Evolutionary conservation across 192 early-diverging fungal genomes (phyloP), one percentile per base, ranked within the genome.

Genomic region (Backusella circina): DNA sequence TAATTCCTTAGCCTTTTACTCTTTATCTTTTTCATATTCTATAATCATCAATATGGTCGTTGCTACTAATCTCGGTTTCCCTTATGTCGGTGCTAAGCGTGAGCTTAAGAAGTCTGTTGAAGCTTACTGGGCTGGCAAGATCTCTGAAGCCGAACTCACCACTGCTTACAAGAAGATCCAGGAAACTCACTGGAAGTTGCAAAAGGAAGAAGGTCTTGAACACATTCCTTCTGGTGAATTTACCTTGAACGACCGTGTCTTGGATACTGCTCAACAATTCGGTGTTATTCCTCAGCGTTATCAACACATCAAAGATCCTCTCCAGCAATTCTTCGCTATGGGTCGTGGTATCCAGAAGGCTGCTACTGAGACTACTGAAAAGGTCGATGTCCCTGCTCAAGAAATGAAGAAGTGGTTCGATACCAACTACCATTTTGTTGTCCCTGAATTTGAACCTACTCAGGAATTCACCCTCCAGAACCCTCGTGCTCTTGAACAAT

Each of bases 381-480:
- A 87, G 82, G 84, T 97, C 70, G 96, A 98, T 76, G 93, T 99
- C 33, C 93, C 93, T 70, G 95, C 97, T 69, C 91, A 96, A 81
- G 96, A 98, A 86, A 99, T 99, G 97, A 96, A 96, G 90, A 99
- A 99, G 86, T 99, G 94, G 95, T 99, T 98, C 82, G 96, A 98
- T 84, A 97, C 97, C 77, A 99, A 99, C 93, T 99, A 88, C 75
- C 84, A 85, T 67, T 88, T 81, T 73, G 95, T 96, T 74, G 96
- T 97, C 32, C 95, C 96, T 38, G 93, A 95, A 84, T 91, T 99
- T 71, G 86, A 89, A 64, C 85, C 89, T 69, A 79, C 86, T 81
- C 93, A 94, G 75, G 78, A 85, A 44, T 97, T 99, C 83, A 80
- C 79, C 21, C 86, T 98, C 71, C 74, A 82, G 44, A 84, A 86